Percentiles rank a stretch among this genome's conserved stretches.
Evolutionary conservation across 257 asterid species (phyloP).

Genomic region (Ballota nigra): DNA sequence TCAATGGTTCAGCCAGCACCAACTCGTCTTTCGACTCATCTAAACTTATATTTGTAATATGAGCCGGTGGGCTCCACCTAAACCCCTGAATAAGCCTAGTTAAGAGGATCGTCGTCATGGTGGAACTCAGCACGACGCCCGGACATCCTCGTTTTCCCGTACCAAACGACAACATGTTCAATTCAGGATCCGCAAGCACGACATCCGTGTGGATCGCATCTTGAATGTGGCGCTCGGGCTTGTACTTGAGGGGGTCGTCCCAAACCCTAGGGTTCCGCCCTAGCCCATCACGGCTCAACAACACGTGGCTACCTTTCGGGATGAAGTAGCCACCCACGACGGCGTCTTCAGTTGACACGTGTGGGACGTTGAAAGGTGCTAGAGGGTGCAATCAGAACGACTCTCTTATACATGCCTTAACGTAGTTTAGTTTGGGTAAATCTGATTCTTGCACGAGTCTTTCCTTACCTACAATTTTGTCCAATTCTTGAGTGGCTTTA

Average conservation of each 20-base stretch:
- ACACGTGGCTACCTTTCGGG: slow-evolving; percentile 34
- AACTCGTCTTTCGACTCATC: too few species aligned
- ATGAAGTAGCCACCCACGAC: slow-evolving; percentile 39
- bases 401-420: slow-evolving; percentile 33
- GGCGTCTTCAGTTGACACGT: too few species aligned
- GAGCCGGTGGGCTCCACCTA: neutral
- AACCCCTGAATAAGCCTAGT: neutral
- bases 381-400: slow-evolving; percentile 31
- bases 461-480: too few species aligned
- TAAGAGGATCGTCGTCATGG: slow-evolving; percentile 15
- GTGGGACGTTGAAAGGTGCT: too few species aligned
- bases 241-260: slow-evolving; percentile 23
- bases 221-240: slow-evolving; percentile 28
- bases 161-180: slow-evolving; percentile 31
- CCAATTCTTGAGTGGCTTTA: too few species aligned
- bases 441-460: slow-evolving; percentile 39
- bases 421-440: slow-evolving; percentile 25
- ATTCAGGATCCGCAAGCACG: neutral
- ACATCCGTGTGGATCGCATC: neutral
- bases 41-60: too few species aligned
- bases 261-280: slow-evolving; percentile 39
- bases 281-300: slow-evolving; percentile 31
- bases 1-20: too few species aligned
- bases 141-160: slow-evolving; percentile 32
- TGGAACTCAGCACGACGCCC: neutral